These are phyloP conservation scores for Ceratocystis alfenasii DNA, from an alignment of 2,329 filamentous ascomycete species.

Conservation along the genomic window DNA sequence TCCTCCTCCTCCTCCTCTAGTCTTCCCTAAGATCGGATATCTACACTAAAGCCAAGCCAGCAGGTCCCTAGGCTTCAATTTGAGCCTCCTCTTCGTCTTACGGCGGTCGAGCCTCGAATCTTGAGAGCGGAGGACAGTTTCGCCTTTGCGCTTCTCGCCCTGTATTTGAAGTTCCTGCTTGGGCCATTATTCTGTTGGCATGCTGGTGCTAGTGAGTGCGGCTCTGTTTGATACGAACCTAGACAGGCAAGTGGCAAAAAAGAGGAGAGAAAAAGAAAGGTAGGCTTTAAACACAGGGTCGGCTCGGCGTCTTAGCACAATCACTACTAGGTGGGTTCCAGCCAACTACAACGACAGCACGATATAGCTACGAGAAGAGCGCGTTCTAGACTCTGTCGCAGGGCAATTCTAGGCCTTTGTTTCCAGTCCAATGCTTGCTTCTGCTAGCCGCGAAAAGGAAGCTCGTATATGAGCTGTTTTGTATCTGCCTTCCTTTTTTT, in stretches of 20 bases:
- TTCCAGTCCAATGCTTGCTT: neutral
- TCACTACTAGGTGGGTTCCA: neutral
- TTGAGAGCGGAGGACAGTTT: neutral
- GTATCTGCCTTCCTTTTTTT: neutral
- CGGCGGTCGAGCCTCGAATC: neutral
- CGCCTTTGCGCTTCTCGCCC: neutral
- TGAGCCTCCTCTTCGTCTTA: neutral
- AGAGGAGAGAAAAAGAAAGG: neutral
- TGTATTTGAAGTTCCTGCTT: neutral
- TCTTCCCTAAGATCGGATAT: neutral
- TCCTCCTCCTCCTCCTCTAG: neutral
- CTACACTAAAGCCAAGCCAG: neutral
- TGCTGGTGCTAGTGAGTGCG: neutral
- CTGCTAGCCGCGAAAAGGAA: too few relatives aligned
- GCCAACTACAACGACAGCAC: neutral
- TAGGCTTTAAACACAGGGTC: neutral
- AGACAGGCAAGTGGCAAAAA: neutral
- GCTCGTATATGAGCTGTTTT: too few relatives aligned
- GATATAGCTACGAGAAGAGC: neutral
- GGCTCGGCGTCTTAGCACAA: neutral
- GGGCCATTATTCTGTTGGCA: neutral
- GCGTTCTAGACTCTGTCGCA: neutral
- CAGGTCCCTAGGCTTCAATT: neutral
- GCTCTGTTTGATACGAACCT: neutral
- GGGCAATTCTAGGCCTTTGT: neutral